Percentiles rank a stretch among this genome's conserved stretches.
Evolutionary conservation across 306 rosid genomes (phyloP).

Genomic region (peach (Prunus persica)): Prunus_persica_NCBIv2 NC_034009.1:34793501-34794000

Average conservation of each 20-base stretch:
- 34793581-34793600: not conserved
- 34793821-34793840: conserved; percentile 30
- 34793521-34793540: too few species aligned
- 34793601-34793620: conserved; percentile 6
- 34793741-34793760: conserved; percentile 22
- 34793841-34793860: conserved; percentile 25
- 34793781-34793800: conserved; percentile 18
- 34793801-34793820: conserved; percentile 16
- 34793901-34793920: conserved; percentile 79
- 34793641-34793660: conserved; percentile 2
- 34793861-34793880: conserved; percentile 21
- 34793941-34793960: conserved; percentile 41
- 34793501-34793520: conserved; percentile 32
- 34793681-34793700: conserved; percentile 3
- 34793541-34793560: not conserved
- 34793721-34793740: conserved; percentile 20
- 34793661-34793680: too few species aligned
- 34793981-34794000: conserved; percentile 37
- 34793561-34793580: not conserved
- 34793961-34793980: conserved; percentile 28
- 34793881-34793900: conserved; percentile 23
- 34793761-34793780: conserved; percentile 14
- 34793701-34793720: conserved; percentile 27
- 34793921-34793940: conserved; percentile 72
- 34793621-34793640: conserved; percentile 21